Conservation (phyloP, 1,284 basidiomycete species). For the Pseudozyma flocculosa region DNA sequence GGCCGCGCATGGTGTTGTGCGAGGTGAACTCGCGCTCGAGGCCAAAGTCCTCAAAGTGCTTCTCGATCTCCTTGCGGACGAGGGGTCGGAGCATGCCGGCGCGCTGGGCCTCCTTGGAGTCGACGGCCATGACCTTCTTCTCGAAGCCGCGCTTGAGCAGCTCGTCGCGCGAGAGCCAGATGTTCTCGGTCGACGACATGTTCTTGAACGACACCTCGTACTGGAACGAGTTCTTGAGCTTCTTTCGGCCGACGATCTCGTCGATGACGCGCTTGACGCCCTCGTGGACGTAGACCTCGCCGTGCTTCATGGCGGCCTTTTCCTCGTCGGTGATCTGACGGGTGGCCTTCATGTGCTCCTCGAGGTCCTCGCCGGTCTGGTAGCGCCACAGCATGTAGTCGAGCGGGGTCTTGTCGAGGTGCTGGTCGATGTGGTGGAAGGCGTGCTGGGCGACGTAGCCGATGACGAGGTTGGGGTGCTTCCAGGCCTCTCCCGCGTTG, state of each 20-base stretch:
- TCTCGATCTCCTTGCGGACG: conserved; percentile 57
- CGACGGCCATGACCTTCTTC: conserved; percentile 54
- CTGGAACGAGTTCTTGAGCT: conserved; percentile 59
- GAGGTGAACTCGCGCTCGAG: conserved; percentile 58
- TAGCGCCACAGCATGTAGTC: conserved; percentile 59
- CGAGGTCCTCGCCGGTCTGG: conserved; percentile 59
- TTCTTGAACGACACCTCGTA: conserved; percentile 59
- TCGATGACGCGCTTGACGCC: conserved; percentile 58
- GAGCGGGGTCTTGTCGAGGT: conserved; percentile 58
- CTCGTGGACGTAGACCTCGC: conserved; percentile 54
- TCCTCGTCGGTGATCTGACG: conserved; percentile 51
- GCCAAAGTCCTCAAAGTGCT: conserved; percentile 58
- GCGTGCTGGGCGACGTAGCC: conserved; percentile 59
- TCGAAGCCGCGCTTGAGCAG: conserved; percentile 55
- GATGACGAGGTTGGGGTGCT: conserved; percentile 59
- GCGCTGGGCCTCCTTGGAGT: conserved; percentile 54
- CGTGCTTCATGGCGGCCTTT: conserved; percentile 54
- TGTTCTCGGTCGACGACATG: conserved; percentile 57
- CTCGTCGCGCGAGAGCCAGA: conserved; percentile 54
- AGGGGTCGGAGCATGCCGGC: conserved; percentile 56
- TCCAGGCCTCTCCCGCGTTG: conserved; percentile 56
- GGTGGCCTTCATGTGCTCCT: conserved; percentile 56
- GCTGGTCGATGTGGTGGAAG: conserved; percentile 59
- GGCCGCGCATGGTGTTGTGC: conserved; percentile 59
- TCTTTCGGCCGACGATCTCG: conserved; percentile 56